phyloP scores from a whole-genome alignment of 2,329 filamentous ascomycete species.

The Amauroascus niger region DNA sequence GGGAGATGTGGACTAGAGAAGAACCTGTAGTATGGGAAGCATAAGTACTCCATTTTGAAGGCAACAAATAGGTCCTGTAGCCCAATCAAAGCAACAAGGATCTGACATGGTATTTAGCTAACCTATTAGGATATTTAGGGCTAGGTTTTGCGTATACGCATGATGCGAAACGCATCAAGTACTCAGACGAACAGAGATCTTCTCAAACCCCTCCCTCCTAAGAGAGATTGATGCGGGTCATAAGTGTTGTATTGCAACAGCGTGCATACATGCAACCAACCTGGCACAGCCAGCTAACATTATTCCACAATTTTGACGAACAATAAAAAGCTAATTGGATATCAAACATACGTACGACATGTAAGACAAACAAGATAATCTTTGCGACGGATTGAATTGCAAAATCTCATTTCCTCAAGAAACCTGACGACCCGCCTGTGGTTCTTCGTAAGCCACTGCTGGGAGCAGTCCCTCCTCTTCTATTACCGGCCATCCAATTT shows the following conservation, averaged over 20 bases:
- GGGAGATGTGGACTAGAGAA: no score
- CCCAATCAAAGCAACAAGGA: no score
- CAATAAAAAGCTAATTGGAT: not conserved
- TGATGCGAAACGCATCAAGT: no score
- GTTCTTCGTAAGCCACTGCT: conserved; percentile 32
- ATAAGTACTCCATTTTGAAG: no score
- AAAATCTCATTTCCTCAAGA: conserved; percentile 27
- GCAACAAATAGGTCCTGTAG: no score
- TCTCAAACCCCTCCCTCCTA: no score
- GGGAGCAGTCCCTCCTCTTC: conserved; percentile 21
- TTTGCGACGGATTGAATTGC: not conserved
- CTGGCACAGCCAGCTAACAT: not conserved
- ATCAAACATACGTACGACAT: not conserved
- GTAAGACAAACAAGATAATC: not conserved
- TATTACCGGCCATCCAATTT: conserved; percentile 32
- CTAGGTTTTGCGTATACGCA: no score
- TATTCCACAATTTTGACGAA: not conserved
- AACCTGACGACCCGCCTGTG: conserved; percentile 29
- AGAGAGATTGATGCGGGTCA: no score
- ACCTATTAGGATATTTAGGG: no score
- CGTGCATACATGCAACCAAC: not conserved
- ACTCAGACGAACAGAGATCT: no score
- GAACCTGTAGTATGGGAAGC: no score
- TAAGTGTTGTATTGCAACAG: not conserved
- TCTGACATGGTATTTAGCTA: no score